phyloP scores from a whole-genome alignment of 768 basidiomycete genomes.

The Gautieria morchelliformis region DNA sequence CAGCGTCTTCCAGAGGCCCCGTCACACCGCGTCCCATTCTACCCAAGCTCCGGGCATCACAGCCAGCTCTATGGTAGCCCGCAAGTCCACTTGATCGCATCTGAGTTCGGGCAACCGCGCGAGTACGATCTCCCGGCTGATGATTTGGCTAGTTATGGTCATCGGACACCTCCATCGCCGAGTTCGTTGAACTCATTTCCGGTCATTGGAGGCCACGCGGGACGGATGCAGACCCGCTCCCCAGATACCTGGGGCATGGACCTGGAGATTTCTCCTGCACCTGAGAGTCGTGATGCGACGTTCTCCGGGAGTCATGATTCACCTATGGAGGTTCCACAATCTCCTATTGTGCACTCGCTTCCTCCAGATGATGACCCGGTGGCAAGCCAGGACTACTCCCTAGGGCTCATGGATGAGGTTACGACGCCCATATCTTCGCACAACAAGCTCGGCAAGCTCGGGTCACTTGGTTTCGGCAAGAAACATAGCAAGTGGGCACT shows the following conservation, averaged over 20 bases:
- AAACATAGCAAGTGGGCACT: conserved; percentile 61
- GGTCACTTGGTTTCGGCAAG: conserved; percentile 55
- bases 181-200: conserved; percentile 1
- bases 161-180: conserved; percentile 5
- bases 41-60: conserved; percentile 18
- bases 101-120: conserved; percentile 1
- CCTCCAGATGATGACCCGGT: conserved; percentile 6
- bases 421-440: conserved; percentile 11
- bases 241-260: conserved; percentile 6
- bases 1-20: conserved; percentile 37
- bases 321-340: conserved; percentile 8
- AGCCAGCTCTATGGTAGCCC: neutral
- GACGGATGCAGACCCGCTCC: neutral
- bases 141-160: conserved; percentile 1
- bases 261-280: conserved; percentile 5
- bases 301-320: conserved; percentile 5
- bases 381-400: conserved; percentile 23
- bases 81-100: neutral
- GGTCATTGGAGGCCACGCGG: neutral
- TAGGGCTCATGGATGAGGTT: conserved; percentile 16
- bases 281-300: neutral
- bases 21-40: conserved; percentile 42
- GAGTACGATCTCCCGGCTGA: conserved; percentile 1
- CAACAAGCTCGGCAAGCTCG: conserved; percentile 49
- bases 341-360: conserved; percentile 5